These are phyloP conservation scores for Sanguinoderma infundibulare DNA, from an alignment of 1,284 basidiomycete genomes.

Conservation along the genomic window DNA sequence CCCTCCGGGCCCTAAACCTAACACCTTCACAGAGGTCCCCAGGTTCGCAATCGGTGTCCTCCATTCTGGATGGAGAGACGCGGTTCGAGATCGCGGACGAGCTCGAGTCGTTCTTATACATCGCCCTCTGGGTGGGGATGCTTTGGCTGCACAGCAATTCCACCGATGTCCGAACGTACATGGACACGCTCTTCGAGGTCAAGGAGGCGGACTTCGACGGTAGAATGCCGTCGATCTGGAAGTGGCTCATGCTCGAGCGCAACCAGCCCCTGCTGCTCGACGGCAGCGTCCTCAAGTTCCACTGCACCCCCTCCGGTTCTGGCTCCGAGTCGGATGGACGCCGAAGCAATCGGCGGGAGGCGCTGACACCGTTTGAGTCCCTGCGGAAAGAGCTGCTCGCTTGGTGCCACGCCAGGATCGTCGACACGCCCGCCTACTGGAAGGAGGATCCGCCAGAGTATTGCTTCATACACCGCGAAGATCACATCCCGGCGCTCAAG, in stretches of 20 bases:
- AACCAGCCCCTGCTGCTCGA: neutral
- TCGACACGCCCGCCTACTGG: no score
- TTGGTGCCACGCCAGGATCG: neutral
- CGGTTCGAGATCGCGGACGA: constrained; percentile 8
- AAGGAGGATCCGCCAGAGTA: no score
- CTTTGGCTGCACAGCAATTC: constrained; percentile 2
- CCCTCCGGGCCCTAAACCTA: neutral
- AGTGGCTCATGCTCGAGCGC: neutral
- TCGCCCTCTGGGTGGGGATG: neutral
- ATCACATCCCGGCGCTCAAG: no score
- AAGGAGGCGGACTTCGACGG: neutral
- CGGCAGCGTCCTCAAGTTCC: neutral
- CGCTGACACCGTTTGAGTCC: neutral
- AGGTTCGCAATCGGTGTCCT: neutral
- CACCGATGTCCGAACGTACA: neutral
- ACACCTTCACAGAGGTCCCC: neutral
- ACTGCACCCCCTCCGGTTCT: neutral
- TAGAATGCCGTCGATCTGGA: neutral
- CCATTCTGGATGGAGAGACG: neutral
- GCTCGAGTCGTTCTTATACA: constrained; percentile 14
- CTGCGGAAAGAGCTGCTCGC: neutral
- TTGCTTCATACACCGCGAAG: no score
- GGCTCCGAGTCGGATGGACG: neutral
- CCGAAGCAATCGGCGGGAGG: neutral
- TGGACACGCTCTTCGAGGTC: neutral